Evolutionary conservation across 305 asterid genomes (phyloP), one percentile per base, ranked within the genome.

Genomic region (Ajuga reptans): DNA sequence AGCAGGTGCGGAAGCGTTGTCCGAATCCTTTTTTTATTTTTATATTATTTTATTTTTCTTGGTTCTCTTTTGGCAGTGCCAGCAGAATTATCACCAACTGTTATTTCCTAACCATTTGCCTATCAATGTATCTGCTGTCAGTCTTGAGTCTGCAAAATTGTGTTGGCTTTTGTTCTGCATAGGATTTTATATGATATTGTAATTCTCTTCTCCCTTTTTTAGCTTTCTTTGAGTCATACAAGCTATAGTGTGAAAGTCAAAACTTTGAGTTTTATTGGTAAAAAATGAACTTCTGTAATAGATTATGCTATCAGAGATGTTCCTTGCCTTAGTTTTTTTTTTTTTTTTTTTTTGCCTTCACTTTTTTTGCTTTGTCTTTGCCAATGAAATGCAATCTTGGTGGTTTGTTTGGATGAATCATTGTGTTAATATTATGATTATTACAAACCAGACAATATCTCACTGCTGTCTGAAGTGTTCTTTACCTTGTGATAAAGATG

Each of bases 1-100:
- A 78, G 85, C 84, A 73, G 89, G 91, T 36, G 83, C 89, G n/a
- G 91, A 87, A 88, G 95, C 85, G 90, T 88, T 85, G 95, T 82
- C 77, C 87, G 74, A 65, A 24, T 55, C 75, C 37, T 64, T 4
- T 29, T 46, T 31, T 27, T 17, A 1, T 0, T 21, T 21, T 36
- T 43, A 21, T 29, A 24, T 66, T 45, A 18, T 66, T 52, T 43
- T 52, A 21, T 18, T 9, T n/a, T 34, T 53, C 9, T 16, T 3
- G 2, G 6, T 46, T n/a, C 5, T 29, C 39, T 59, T 29, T 14
- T 29, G 12, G 34, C 16, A n/a, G 39, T 62, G 55, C 33, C 31
- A 57, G 36, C 27, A 15, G 50, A 37, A 37, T 53, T 62, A 11
- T 21, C 42, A 42, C 10, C 34, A 49, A 31, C 65, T 46, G 60